Base-by-base conservation (phyloP, 2,329 filamentous ascomycete genomes). In the Diaporthe longicolla region DNA sequence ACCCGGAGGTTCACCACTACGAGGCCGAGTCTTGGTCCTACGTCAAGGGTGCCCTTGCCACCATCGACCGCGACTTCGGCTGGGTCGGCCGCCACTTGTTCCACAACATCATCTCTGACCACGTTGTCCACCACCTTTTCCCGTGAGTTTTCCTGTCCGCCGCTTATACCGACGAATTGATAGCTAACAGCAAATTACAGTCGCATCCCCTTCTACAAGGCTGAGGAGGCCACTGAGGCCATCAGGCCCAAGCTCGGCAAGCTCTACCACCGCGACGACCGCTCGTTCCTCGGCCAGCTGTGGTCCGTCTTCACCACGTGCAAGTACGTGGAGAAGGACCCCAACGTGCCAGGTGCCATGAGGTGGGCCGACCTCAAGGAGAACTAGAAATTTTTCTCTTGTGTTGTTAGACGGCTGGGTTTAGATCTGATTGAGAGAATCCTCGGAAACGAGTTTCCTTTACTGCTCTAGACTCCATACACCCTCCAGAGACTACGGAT, bases 21-120 rank as follows among this genome's bases (percentile, higher is more conserved):
- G 86, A 89, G 35, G 86, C 87, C 57, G 85, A 88, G 24, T 84
- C 84, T 71, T 93, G 91, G 91, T 90, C 88, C 29, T 93, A 89
- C 77, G 87, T 89, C 75, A 88, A 89, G 77, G 91, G 91, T 35
- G 90, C 91, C 3, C 83, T 90, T 19, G 87, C 89, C 48, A 93
- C 91, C 4, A 86, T 93, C 37, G 91, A 93, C 81, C 88, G 91
- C 59, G 89, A 91, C 73, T 89, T 92, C 75, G 91, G 91, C 57
- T 92, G 90, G 80, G 87, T 92, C 76, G 91, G 90, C 65, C 86
- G 86, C n/a, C 87, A 92, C 81, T 83, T 93, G 75, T 91, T 93
- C 85, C 91, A 93, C 82, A 88, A 89, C 76, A 92, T 92, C 80
- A 90, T 92, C 58, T 90, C 91, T 76, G 88, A 88, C 69, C 90